These are phyloP conservation scores for Phaeoacremonium minimum DNA, from an alignment of 2,329 filamentous ascomycete species.

Conservation along the genomic window DNA sequence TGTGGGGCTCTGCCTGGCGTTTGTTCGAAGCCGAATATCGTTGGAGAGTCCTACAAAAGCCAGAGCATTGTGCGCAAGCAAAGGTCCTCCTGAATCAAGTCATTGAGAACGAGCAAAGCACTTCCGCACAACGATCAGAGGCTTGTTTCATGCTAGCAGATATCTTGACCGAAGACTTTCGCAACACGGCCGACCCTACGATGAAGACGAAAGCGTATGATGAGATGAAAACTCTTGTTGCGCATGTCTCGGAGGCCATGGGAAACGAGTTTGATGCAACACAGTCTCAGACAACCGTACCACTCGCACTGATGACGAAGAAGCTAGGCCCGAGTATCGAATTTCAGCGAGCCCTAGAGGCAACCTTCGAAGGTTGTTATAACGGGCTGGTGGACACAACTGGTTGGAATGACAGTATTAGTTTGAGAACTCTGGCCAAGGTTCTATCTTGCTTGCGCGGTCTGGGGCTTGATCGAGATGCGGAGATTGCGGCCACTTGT, in stretches of 20 bases:
- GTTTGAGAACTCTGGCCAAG: conserved; percentile 11
- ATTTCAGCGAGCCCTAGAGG: conserved; percentile 11
- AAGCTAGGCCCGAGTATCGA: conserved; percentile 10
- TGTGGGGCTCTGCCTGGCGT: too few species aligned
- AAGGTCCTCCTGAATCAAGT: neutral
- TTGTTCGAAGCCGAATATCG: too few species aligned
- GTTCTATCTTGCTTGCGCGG: conserved; percentile 10
- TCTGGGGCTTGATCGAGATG: conserved; percentile 13
- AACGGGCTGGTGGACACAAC: conserved; percentile 9
- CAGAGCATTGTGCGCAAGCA: too few species aligned
- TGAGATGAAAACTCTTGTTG: neutral
- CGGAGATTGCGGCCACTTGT: conserved; percentile 10
- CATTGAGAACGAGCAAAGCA: neutral
- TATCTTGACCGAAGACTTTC: neutral
- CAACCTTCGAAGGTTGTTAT: conserved; percentile 10
- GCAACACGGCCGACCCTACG: neutral
- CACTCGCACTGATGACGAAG: conserved; percentile 11
- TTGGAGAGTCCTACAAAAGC: too few species aligned
- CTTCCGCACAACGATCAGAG: neutral
- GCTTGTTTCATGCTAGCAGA: neutral
- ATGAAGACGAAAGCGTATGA: neutral
- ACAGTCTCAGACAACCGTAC: conserved; percentile 5
- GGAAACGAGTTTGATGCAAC: neutral
- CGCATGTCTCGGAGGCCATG: neutral
- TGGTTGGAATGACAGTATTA: conserved; percentile 12